phyloP scores from a whole-genome alignment of 176 grass and related monocot species.

The Puya raimondii region DNA sequence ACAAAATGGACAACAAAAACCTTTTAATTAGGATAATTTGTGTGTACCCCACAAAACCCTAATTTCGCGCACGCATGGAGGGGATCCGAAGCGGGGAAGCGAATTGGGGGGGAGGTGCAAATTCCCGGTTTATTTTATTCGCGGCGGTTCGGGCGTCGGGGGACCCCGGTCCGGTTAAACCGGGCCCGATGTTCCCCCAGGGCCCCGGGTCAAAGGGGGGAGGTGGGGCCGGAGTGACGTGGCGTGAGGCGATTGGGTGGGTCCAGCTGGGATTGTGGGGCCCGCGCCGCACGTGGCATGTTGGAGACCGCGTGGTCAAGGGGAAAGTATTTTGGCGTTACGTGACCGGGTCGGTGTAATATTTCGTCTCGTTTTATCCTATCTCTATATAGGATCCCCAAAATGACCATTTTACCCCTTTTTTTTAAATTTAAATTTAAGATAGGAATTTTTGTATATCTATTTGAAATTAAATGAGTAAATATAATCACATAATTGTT shows the following conservation, averaged over 20 bases:
- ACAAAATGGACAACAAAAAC: background rate
- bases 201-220: slow-evolving; percentile 49
- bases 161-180: slow-evolving; percentile 52
- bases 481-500: too few species aligned
- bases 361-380: background rate
- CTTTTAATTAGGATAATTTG: background rate
- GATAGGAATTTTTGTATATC: background rate
- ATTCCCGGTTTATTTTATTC: background rate
- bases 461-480: background rate
- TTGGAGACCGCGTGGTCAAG: background rate
- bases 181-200: slow-evolving; percentile 20
- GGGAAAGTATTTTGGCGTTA: background rate
- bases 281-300: slow-evolving; percentile 7
- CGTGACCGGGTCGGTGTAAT: background rate
- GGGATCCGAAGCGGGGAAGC: background rate
- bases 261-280: background rate
- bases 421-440: background rate
- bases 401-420: slow-evolving; percentile 1
- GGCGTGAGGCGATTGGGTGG: slow-evolving; percentile 9
- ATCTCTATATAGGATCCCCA: background rate
- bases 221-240: slow-evolving; percentile 33
- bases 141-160: slow-evolving; percentile 37
- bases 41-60: slow-evolving; percentile 7
- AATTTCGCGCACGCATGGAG: background rate
- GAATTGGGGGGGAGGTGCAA: background rate